Conservation (phyloP, 768 basidiomycete species). For the Amanita inopinata region DNA sequence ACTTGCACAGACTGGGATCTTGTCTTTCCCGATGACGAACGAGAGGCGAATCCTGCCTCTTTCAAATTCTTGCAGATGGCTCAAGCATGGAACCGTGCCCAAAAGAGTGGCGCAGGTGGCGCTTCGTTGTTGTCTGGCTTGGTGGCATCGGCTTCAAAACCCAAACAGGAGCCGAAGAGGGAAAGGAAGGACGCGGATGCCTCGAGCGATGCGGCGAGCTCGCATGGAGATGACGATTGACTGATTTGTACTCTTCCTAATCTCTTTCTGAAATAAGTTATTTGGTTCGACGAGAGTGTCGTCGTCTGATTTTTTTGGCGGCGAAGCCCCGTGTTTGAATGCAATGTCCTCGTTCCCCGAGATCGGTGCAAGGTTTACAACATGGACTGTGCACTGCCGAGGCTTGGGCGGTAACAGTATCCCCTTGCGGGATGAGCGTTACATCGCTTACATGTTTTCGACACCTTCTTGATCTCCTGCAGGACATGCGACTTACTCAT, state of each 20-base stretch:
- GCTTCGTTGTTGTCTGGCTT: constrained; percentile 36
- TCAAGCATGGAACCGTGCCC: constrained; percentile 73
- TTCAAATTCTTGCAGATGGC: constrained; percentile 97
- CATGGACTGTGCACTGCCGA: too few species aligned
- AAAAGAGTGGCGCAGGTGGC: constrained; percentile 28
- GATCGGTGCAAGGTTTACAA: too few species aligned
- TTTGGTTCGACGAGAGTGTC: too few species aligned
- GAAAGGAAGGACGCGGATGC: constrained; percentile 25
- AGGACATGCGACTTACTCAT: too few species aligned
- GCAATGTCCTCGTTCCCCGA: too few species aligned
- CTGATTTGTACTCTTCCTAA: constrained; percentile 11
- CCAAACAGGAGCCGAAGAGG: background rate
- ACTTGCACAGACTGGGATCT: constrained; percentile 73
- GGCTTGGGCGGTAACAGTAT: too few species aligned
- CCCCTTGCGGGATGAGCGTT: too few species aligned
- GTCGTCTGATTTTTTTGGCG: too few species aligned
- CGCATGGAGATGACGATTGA: constrained; percentile 22
- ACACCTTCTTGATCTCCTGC: too few species aligned
- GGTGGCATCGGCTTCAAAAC: constrained; percentile 25
- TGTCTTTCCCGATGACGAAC: constrained; percentile 93
- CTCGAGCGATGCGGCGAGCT: constrained; percentile 47
- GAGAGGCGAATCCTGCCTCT: constrained; percentile 83
- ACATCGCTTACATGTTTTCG: too few species aligned
- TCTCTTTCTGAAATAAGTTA: too few species aligned
- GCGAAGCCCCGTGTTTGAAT: too few species aligned